phyloP scores from a whole-genome alignment of 768 basidiomycete genomes.

The Boletus tylopilopsis region DNA sequence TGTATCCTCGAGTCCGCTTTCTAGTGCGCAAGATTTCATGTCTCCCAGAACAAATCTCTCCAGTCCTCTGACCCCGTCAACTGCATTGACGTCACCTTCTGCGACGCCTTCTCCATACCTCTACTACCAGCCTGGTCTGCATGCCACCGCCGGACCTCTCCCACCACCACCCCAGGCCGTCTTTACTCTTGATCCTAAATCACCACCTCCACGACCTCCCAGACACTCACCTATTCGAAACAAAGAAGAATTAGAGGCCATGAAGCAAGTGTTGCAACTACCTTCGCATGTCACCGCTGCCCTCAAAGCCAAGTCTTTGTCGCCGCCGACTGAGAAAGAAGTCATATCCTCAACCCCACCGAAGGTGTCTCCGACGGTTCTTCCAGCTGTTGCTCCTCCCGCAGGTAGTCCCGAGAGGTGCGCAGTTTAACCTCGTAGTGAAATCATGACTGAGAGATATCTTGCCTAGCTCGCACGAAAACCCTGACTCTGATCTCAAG shows the following conservation, averaged over 20 bases:
- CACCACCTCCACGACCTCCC: slow-evolving; percentile 58
- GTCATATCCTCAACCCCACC: slow-evolving; percentile 27
- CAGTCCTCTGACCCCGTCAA: slow-evolving; percentile 25
- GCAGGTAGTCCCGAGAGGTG: slow-evolving; percentile 19
- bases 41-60: slow-evolving; percentile 23
- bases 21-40: slow-evolving; percentile 28
- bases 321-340: slow-evolving; percentile 17
- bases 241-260: slow-evolving; percentile 49
- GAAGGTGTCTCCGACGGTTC: slow-evolving; percentile 15
- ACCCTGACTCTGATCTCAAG: slow-evolving; percentile 8
- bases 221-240: slow-evolving; percentile 52
- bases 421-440: not conserved
- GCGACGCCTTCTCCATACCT: slow-evolving; percentile 41
- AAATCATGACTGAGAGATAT: not conserved
- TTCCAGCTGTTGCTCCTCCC: not conserved
- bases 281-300: slow-evolving; percentile 51
- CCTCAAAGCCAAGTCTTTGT: slow-evolving; percentile 27
- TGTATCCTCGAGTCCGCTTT: slow-evolving; percentile 24
- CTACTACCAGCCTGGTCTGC: slow-evolving; percentile 62
- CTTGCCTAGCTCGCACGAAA: slow-evolving; percentile 24
- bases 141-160: slow-evolving; percentile 70
- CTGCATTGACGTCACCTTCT: slow-evolving; percentile 27
- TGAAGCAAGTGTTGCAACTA: slow-evolving; percentile 58
- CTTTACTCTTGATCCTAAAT: slow-evolving; percentile 44
- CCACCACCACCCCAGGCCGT: slow-evolving; percentile 64